Base-by-base conservation (phyloP, 768 basidiomycete genomes). In the Porphyrellus cyaneotinctus region DNA sequence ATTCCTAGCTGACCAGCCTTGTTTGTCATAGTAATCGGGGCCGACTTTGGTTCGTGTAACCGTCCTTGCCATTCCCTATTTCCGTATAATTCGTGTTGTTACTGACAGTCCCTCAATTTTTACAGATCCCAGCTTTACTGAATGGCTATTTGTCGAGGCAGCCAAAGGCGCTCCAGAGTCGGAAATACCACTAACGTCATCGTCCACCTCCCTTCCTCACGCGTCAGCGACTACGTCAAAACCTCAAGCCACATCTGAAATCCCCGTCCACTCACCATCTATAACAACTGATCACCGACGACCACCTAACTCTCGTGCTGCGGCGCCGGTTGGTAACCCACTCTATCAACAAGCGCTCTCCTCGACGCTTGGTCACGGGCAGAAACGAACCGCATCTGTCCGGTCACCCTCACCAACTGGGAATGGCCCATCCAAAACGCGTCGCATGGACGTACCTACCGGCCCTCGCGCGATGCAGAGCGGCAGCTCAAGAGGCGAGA, bases 131-230 rank as follows among this genome's bases (percentile, higher is more conserved):
- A 82, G 77, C 52, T 95, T 97, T 70, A 92, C 91, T 30, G 84
- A 88, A 51, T 95, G 92, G 92, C 72, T 97, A 20, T 97, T 95
- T 64, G 71, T 72, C 31, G 88, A 89, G 66, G 89, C 88, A 20
- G 80, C 81, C 3, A 88, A 87, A 67, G 86, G 85, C 47, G 79
- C 78, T 22, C 72, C 78, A 6, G 83, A 80, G 53, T 66, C 78
- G 4, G 79, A 81, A 28, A 62, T 71, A 32, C 72, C 72, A 53
- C 49, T 72, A 42, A 64, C 73, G 57, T 50, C 62, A 30, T 51
- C 64, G 33, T 54, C 72, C 38, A 61, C 63, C 22, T 60, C 71
- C 31, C 33, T 59, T 22, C n/a, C 63, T 22, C 42, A 49, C 22
- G 3, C 65, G 56, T 49, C 67, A 55, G 43, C 63, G 62, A 11